Evolutionary conservation across 768 basidiomycete genomes (phyloP), one percentile per base, ranked within the genome.

Genomic region (Harrya chromipes): DNA sequence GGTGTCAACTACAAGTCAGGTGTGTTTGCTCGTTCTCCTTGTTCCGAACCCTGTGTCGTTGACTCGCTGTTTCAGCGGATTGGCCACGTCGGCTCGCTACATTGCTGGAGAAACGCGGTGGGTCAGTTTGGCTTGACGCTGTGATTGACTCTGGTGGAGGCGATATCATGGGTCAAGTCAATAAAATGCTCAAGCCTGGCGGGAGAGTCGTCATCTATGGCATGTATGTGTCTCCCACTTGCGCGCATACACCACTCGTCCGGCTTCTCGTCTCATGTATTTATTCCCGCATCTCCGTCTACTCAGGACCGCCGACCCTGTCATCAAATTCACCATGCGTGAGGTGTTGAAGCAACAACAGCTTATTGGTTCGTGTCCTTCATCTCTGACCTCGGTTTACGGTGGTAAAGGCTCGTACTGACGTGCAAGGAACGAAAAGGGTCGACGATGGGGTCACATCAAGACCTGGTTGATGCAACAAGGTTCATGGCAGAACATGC

Each of bases 401-500:
- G 34, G 43, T 47, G 40, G 42, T 11, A 29, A 49, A 24, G 49
- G 37, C 38, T 10, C 26, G n/a, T 44, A 21, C 24, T 64, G 46
- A 64, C 37, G 49, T 55, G 47, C 47, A 4, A 51, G 44, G 50
- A 52, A 52, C 36, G 14, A 33, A 43, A 50, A 90, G 90, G 89
- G 31, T 87, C 87, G 2, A 90, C 84, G 23, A 90, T 93, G 89
- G 90, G 89, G 16, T 90, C 89, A 8, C 80, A 76, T 56, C 74
- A 80, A 47, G 90, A 93, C 68, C 74, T 93, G 50, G 64, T 76
- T 45, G 81, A 82, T 27, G 89, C 88, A 19, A 89, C 88, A 1
- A 65, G 70, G 13, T 92, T 94, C 68, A 65, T 92, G 20, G 68
- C 72, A 4, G 66, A 83, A 59, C 82, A 90, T 54, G 74, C 71